Base-by-base conservation (phyloP, 169 alveolate species). In the Sarcocystis neurona region DNA sequence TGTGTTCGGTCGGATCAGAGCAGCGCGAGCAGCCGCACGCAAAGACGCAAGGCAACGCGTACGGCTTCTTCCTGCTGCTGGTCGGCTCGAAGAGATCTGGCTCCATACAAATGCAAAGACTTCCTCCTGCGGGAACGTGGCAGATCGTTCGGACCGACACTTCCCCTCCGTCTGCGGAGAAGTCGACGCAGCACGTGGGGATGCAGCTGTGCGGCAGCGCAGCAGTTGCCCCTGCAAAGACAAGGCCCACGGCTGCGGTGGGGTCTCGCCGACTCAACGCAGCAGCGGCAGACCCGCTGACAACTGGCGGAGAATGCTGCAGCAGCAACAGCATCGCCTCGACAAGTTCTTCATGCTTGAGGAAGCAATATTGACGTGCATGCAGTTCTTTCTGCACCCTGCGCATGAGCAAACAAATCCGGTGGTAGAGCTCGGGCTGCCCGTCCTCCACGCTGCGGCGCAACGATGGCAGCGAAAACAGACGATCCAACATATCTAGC, bases 61-160 rank as follows among this genome's bases (percentile, higher is more conserved):
- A 60, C 34, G 93, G 56, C 37, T 91, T 93, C 74, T 94, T 92
- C 85, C 97, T 96, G 32, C 88, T 94, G 79, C 30, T 91, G 20
- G 92, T 88, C 20, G 98, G 97, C 86, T 90, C 58, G 92, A 95
- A 96, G 74, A 95, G 95, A 85, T 96, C 98, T 53, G 92, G 44
- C 20, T 91, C 90, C 37, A 94, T 91, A 46, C 94, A 95, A 23
- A 96, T 87, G 23, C 96, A 94, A 43, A 96, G 87, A 72, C 87
- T 92, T 0, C 96, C 95, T 8, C 97, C 97, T 53, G 94, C 91
- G 20, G 97, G 96, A 60, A 96, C 94, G 44, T 92, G 90, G 78
- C 94, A 95, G 0, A 96, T 85, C 18, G 98, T 92, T 60, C 98
- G 53, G 20, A 96, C 89, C 44, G 97, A 89, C 56, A 96, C 56